Base-by-base conservation (phyloP, 169 alveolate genomes). In the Babesia caballi region DNA sequence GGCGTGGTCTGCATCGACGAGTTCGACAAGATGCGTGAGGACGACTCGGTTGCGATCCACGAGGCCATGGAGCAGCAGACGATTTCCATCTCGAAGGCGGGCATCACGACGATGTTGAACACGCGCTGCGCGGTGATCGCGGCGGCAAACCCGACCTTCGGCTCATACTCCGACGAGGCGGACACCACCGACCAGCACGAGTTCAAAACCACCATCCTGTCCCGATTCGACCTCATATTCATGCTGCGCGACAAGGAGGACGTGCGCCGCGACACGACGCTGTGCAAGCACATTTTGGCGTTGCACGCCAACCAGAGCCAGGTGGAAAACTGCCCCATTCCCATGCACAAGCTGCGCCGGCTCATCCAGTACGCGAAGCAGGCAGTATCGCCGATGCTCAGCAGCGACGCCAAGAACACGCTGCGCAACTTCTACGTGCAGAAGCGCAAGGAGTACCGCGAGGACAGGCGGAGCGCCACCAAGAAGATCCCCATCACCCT, bases 41-140 rank as follows among this genome's bases (percentile, higher is more conserved):
- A 97, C 75, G 99, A 98, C 78, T 95, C 99, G 63, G 99, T 97
- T 4, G 99, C 99, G 66, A 98, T 98, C 70, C 99, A 98, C 81
- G 99, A 98, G 84, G 99, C 99, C 21, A 98, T 98, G 99, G 99
- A 98, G 84, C 99, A 98, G 89, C 98, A 87, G 85, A 98, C 99
- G 8, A 97, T 98, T 28, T 93, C 98, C 32, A 96, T 98, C 65
- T 98, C 99, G 7, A 98, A 98, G 90, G 99, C 99, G 11, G 99
- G 99, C 28, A 97, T 98, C 74, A 98, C 99, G 12, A 97, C 99
- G 1, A 95, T 97, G 83, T 82, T 95, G 58, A 95, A 95, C 77
- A 91, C 98, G n/a, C 88, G 99, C 53, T 94, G 99, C 42, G 94
- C 99, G 15, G 99, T 98, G 15, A 89, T 98, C 38, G 99, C 99